Conservation (phyloP, 2,329 filamentous ascomycete genomes). For the Aspergillus hiratsukae region DNA sequence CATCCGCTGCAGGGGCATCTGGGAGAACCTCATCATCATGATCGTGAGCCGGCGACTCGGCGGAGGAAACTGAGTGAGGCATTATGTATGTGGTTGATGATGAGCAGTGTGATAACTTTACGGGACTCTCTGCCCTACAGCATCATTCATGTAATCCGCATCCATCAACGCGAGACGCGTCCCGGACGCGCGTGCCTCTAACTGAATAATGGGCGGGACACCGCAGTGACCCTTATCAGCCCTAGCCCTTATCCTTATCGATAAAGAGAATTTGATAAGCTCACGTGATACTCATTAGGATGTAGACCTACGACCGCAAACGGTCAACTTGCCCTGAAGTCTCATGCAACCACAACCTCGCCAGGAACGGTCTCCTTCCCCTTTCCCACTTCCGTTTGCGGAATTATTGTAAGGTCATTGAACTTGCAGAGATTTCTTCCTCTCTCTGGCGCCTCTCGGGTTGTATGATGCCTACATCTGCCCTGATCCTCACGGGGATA, state of each 20-base stretch:
- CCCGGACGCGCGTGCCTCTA: conserved; percentile 10
- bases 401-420: background rate
- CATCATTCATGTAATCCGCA: background rate
- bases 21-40: conserved; percentile 39
- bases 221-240: conserved; percentile 4
- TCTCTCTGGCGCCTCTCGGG: conserved; percentile 3
- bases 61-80: conserved; percentile 35
- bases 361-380: background rate
- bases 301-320: background rate
- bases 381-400: background rate
- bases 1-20: conserved; percentile 32
- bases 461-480: conserved; percentile 13
- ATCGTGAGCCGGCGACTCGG: conserved; percentile 37
- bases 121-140: background rate
- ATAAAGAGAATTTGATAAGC: background rate
- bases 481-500: background rate
- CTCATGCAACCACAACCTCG: background rate
- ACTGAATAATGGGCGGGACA: conserved; percentile 11
- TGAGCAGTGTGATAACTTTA: background rate
- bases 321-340: background rate
- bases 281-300: background rate
- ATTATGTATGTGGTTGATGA: conserved; percentile 16
- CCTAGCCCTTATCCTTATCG: conserved; percentile 20
- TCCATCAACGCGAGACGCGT: conserved; percentile 18
- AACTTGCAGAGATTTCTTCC: background rate